Evolutionary conservation across 305 asterid genomes (phyloP).

Genomic region (Lippia alba): DNA sequence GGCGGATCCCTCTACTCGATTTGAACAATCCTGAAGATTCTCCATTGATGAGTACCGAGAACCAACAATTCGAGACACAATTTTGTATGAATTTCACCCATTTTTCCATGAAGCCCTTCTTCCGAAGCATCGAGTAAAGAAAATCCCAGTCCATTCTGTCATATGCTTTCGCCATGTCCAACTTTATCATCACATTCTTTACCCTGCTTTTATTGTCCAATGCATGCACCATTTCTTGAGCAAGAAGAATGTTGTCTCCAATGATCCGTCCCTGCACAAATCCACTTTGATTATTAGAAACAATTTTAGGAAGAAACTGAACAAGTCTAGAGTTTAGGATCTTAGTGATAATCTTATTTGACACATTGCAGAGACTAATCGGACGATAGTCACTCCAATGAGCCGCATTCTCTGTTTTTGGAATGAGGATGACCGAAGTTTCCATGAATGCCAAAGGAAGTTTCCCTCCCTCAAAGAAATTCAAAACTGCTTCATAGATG

Average conservation of each 20-base stretch:
- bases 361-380: no score
- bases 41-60: neutral
- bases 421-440: no score
- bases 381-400: no score
- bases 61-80: neutral
- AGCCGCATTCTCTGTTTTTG: no score
- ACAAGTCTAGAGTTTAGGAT: no score
- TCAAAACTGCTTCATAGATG: no score
- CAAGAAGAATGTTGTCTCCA: neutral
- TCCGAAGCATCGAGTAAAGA: neutral
- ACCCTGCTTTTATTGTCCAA: no score
- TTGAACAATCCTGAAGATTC: neutral
- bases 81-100: neutral
- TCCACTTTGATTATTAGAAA: neutral
- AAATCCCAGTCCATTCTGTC: neutral
- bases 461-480: no score
- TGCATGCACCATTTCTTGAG: neutral
- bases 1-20: neutral
- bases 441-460: no score
- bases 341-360: no score
- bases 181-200: neutral
- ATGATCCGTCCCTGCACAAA: neutral
- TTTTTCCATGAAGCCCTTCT: no score
- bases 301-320: neutral
- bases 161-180: neutral